Evolutionary conservation across 2,329 filamentous ascomycete species (phyloP).

Genomic region (Epichloe hybrida): DNA sequence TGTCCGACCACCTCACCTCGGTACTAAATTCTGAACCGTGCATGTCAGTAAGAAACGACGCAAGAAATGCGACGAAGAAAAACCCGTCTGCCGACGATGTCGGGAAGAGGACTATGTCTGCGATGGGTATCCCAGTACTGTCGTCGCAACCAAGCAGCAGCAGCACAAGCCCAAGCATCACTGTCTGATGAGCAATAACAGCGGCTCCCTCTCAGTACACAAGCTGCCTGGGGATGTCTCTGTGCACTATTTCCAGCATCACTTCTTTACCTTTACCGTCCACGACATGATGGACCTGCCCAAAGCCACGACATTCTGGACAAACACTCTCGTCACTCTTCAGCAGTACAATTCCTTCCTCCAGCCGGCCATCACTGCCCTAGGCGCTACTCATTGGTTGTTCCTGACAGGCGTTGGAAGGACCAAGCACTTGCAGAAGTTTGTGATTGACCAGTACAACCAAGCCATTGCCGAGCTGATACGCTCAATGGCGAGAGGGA

Average conservation of each 20-base stretch:
- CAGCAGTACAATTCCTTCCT: not conserved
- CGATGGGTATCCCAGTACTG: not conserved
- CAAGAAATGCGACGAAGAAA: constrained; percentile 4
- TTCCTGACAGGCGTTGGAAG: not conserved
- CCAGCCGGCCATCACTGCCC: constrained; percentile 1
- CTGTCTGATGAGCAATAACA: not conserved
- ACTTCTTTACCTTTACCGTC: constrained; percentile 3
- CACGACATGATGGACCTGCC: constrained; percentile 3
- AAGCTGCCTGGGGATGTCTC: not conserved
- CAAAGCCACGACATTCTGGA: constrained; percentile 1
- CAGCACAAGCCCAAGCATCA: not conserved
- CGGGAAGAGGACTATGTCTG: constrained; percentile 2
- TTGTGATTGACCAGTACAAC: constrained; percentile 1
- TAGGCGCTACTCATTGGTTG: constrained; percentile 1
- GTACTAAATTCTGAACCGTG: not conserved
- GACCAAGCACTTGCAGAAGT: not conserved
- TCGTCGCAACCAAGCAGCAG: not conserved
- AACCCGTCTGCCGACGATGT: constrained; percentile 1
- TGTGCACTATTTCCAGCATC: constrained; percentile 1
- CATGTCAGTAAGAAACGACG: constrained; percentile 1
- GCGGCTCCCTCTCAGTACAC: not conserved
- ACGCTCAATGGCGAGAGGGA: not conserved
- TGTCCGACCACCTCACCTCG: not conserved
- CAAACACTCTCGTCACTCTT: not conserved
- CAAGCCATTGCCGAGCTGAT: not conserved